Base-by-base conservation (phyloP, 805 yeast species). In the Teunomyces kruisii region DNA sequence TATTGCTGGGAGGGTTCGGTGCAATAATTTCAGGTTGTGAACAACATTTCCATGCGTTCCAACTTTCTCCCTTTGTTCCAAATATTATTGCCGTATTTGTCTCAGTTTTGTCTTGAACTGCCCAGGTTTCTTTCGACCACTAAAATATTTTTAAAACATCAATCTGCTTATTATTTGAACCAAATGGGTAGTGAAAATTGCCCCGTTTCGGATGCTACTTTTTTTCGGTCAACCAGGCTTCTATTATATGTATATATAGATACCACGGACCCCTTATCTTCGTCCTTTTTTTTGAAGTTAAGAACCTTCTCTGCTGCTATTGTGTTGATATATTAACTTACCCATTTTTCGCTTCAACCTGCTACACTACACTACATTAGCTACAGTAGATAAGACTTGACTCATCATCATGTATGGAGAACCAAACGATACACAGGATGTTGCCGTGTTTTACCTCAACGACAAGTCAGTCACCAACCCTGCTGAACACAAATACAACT, bases 201-300 rank as follows among this genome's bases (percentile, higher is more conserved):
- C 36, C 17, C 36, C 22, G 17, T 32, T n/a, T 17, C 22, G 36
- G 36, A 12, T 8, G 9, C 16, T 15, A 9, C 17, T 16, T 32
- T 32, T n/a, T 32, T 32, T 16, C 19, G 7, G 36, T 15, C 22
- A 6, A n/a, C 36, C 9, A 32, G 22, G 9, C 36, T 32, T 32
- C 36, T 32, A 32, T 32, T 32, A 32, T 32, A 32, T 32, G 17
- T 32, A 32, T 16, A 19, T 32, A 32, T 17, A 17, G 22, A 32
- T 15, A 22, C 31, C 31, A 29, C 12, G 4, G n/a, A 29, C 13
- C 31, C 15, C 13, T 29, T 30, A 13, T 30, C 9, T 30, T 15
- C 3, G 6, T n/a, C n/a, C 15, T n/a, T 16, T 22, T 15, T 15
- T n/a, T 32, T 15, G n/a, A 32, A 12, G 12, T 19, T n/a, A 6